phyloP scores from a whole-genome alignment of 805 yeast species.

The Candida taoyuanica region DNA sequence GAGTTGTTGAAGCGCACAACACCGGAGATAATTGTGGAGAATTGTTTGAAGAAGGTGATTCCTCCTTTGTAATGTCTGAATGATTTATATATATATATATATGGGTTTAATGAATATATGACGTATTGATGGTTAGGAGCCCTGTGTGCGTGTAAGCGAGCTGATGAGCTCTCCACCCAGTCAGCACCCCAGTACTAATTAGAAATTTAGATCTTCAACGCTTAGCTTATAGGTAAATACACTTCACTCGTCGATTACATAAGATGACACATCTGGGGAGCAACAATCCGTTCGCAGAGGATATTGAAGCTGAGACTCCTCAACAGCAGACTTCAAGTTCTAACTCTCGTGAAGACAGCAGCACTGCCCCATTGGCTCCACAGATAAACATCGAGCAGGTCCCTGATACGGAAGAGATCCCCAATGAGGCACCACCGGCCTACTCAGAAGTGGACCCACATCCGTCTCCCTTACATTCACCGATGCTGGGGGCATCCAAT shows the following conservation, averaged over 20 bases:
- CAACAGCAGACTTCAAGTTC: too few relatives aligned
- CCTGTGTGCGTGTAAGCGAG: not conserved
- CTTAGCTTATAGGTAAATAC: too few relatives aligned
- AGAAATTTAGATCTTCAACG: too few relatives aligned
- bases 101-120: not conserved
- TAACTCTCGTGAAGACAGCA: too few relatives aligned
- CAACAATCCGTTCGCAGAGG: constrained; percentile 16
- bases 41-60: constrained; percentile 44
- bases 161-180: not conserved
- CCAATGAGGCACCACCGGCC: constrained; percentile 32
- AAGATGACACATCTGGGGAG: not conserved
- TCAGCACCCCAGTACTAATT: too few relatives aligned
- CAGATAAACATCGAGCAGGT: not conserved
- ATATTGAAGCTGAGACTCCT: constrained; percentile 6
- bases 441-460: constrained; percentile 31
- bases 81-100: too few relatives aligned
- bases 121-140: not conserved
- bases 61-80: constrained; percentile 43
- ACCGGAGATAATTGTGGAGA: constrained; percentile 45
- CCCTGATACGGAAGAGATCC: constrained; percentile 6
- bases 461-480: constrained; percentile 8
- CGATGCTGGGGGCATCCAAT: not conserved
- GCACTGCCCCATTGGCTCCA: not conserved
- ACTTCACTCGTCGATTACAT: too few relatives aligned
- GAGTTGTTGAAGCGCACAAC: constrained; percentile 42